Conservation (phyloP, 2,329 filamentous ascomycete genomes). For the Corynespora cassiicola region DNA sequence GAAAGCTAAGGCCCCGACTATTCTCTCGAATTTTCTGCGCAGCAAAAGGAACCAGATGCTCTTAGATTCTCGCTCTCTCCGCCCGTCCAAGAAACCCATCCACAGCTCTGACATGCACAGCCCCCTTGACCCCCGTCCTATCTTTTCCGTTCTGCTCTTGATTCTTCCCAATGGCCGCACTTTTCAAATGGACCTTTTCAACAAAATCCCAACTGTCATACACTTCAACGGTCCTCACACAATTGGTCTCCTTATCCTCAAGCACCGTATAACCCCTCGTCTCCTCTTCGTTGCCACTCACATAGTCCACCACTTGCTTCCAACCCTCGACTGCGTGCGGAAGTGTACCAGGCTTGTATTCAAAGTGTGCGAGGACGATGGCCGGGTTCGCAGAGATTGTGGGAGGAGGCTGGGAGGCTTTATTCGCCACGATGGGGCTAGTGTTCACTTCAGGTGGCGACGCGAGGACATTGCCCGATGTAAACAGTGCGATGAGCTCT, state of each 20-base stretch:
- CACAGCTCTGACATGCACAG: conserved; percentile 19
- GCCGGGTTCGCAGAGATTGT: conserved; percentile 12
- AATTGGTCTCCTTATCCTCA: conserved; percentile 16
- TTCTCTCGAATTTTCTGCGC: no score
- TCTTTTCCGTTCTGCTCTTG: conserved; percentile 10
- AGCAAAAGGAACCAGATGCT: no score
- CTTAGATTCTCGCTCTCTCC: conserved; percentile 11
- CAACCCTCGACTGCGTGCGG: conserved; percentile 10
- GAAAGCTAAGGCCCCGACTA: no score
- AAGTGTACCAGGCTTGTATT: conserved; percentile 12
- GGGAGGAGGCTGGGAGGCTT: conserved; percentile 3
- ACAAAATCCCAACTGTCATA: conserved; percentile 16
- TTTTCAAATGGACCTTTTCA: conserved; percentile 13
- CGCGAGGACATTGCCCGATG: conserved; percentile 23
- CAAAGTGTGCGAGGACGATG: conserved; percentile 22
- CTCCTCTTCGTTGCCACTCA: conserved; percentile 8
- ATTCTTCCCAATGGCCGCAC: conserved; percentile 5
- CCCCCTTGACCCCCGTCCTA: conserved; percentile 7
- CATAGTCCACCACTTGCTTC: conserved; percentile 11
- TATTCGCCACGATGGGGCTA: conserved; percentile 10
- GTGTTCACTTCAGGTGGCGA: conserved; percentile 27
- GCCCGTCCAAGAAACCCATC: conserved; percentile 26
- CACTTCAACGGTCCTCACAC: conserved; percentile 18
- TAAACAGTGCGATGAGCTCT: conserved; percentile 29
- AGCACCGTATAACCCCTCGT: conserved; percentile 12